These are phyloP conservation scores for Phialophora macrospora DNA, from an alignment of 2,329 filamentous ascomycete species.

Conservation along the genomic window DNA sequence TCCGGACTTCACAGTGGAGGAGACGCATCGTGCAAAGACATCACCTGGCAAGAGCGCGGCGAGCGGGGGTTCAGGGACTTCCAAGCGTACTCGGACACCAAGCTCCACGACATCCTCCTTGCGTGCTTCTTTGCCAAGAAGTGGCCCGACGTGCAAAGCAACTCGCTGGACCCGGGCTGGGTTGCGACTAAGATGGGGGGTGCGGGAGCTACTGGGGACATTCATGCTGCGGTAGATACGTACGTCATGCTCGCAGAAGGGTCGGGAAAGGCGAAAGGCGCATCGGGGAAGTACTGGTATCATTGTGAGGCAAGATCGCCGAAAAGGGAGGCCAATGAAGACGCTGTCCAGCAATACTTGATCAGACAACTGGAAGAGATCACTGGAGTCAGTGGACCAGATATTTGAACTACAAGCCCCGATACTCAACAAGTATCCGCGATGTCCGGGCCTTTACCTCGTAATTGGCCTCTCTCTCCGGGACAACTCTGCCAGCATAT, in stretches of 20 bases:
- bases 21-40: conserved; percentile 41
- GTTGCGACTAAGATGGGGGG: conserved; percentile 60
- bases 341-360: conserved; percentile 52
- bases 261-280: conserved; percentile 41
- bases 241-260: conserved; percentile 57
- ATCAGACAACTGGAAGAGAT: conserved; percentile 46
- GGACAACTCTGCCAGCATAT: neutral
- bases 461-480: neutral
- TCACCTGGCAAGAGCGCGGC: conserved; percentile 47
- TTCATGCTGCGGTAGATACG: conserved; percentile 55
- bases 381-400: conserved; percentile 32
- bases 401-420: neutral
- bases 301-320: conserved; percentile 41
- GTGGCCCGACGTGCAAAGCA: conserved; percentile 54
- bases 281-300: conserved; percentile 50
- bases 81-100: conserved; percentile 60
- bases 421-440: neutral
- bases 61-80: conserved; percentile 39
- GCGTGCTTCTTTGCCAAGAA: conserved; percentile 59
- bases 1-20: conserved; percentile 58
- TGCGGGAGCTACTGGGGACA: conserved; percentile 52
- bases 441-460: neutral
- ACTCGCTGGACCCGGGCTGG: conserved; percentile 60
- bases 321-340: conserved; percentile 46
- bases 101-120: conserved; percentile 62